Evolutionary conservation across 1,284 basidiomycete species (phyloP).

Genomic region (Hymenochaete sp.): DNA sequence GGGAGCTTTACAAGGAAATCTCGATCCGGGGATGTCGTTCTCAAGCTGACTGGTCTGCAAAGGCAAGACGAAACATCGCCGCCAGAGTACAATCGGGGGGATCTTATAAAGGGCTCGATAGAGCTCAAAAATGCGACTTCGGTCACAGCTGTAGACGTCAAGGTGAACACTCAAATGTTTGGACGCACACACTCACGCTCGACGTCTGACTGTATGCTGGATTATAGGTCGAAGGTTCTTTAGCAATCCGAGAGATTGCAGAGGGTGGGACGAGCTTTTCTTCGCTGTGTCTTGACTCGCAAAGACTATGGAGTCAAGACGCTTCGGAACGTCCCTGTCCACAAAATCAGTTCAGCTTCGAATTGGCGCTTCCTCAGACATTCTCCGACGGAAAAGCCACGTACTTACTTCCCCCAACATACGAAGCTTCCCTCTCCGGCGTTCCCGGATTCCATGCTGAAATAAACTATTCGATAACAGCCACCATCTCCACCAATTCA

Average conservation of each 20-base stretch:
- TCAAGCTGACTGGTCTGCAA: slow-evolving; percentile 47
- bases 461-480: slow-evolving; percentile 50
- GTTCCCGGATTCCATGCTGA: slow-evolving; percentile 58
- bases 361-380: slow-evolving; percentile 45
- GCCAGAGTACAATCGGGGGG: slow-evolving; percentile 50
- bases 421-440: slow-evolving; percentile 49
- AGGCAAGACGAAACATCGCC: slow-evolving; percentile 36
- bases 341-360: no score
- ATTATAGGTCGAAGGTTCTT: slow-evolving; percentile 18
- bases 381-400: slow-evolving; percentile 46
- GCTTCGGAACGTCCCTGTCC: slow-evolving; percentile 34
- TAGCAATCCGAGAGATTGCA: slow-evolving; percentile 50
- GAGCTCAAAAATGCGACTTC: slow-evolving; percentile 48
- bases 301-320: slow-evolving; percentile 50
- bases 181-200: background rate
- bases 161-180: slow-evolving; percentile 37
- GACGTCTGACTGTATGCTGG: background rate
- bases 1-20: slow-evolving; percentile 55
- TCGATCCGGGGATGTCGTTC: slow-evolving; percentile 41
- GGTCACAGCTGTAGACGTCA: slow-evolving; percentile 52
- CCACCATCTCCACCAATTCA: slow-evolving; percentile 31
- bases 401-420: slow-evolving; percentile 50
- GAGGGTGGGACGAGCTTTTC: slow-evolving; percentile 48
- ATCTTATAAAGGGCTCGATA: slow-evolving; percentile 46
- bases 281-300: slow-evolving; percentile 43